These are phyloP conservation scores for Yamadazyma atlantica DNA, from an alignment of 1,139 yeast genomes.

Conservation along the genomic window DNA sequence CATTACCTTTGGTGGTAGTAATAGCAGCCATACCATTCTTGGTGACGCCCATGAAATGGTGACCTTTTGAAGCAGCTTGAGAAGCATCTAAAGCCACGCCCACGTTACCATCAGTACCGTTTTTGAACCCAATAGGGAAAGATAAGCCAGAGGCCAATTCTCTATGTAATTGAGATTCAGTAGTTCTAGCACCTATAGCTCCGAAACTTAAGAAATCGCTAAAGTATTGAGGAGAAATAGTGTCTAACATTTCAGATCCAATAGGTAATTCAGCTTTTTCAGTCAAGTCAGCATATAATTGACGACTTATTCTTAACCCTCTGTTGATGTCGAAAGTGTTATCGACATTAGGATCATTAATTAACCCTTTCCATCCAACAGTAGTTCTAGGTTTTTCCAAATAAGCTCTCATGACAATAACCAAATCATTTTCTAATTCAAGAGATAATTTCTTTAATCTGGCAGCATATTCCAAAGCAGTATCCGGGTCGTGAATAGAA, in stretches of 20 bases:
- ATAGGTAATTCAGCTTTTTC: conserved; percentile 72
- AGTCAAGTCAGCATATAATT: conserved; percentile 81
- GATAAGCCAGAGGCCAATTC: conserved; percentile 93
- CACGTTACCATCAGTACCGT: conserved; percentile 92
- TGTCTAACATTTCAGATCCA: conserved; percentile 97
- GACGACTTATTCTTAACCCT: conserved; percentile 86
- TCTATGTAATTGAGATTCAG: conserved; percentile 95
- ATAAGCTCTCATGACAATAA: conserved; percentile 95
- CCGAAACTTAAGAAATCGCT: conserved; percentile 89
- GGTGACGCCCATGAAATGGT: conserved; percentile 91
- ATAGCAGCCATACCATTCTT: conserved; percentile 89
- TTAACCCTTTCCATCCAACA: conserved; percentile 98
- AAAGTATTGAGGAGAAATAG: conserved; percentile 92
- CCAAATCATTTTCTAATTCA: conserved; percentile 69
- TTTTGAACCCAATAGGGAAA: conserved; percentile 96
- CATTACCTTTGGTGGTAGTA: conserved; percentile 92
- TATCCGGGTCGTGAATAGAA: conserved; percentile 90
- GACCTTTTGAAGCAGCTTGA: conserved; percentile 89
- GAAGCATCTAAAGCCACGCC: conserved; percentile 94
- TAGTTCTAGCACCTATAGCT: conserved; percentile 97
- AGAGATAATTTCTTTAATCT: conserved; percentile 60
- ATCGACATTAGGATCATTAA: conserved; percentile 96
- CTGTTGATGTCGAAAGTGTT: conserved; percentile 92
- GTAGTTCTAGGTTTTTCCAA: conserved; percentile 98
- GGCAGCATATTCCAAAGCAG: conserved; percentile 86